Evolutionary conservation across 2,329 filamentous ascomycete species (phyloP).

Genomic region (Colletotrichum simmondsii): DNA sequence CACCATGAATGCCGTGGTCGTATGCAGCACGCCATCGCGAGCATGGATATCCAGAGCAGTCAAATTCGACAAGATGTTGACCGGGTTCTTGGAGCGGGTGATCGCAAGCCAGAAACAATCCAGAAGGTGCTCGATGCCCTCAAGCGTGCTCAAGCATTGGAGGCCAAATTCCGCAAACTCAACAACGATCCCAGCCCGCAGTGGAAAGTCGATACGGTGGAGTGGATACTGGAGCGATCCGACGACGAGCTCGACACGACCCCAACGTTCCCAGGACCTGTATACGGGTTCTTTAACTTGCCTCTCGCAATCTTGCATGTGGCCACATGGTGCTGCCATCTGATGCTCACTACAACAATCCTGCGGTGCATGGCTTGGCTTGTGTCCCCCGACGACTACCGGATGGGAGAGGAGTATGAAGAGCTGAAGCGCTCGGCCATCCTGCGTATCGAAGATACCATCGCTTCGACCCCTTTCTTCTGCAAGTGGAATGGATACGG

Average conservation of each 20-base stretch:
- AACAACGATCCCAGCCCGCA: constrained; percentile 34
- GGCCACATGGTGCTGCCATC: constrained; percentile 37
- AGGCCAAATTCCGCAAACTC: constrained; percentile 31
- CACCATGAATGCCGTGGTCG: constrained; percentile 34
- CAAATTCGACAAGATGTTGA: constrained; percentile 37
- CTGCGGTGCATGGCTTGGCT: constrained; percentile 38
- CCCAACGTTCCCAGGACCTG: constrained; percentile 26
- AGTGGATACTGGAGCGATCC: constrained; percentile 23
- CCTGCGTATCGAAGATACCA: constrained; percentile 35
- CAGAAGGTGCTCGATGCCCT: constrained; percentile 31
- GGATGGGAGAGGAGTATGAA: constrained; percentile 34
- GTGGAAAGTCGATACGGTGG: constrained; percentile 30
- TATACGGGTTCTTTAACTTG: constrained; percentile 37
- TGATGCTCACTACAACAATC: constrained; percentile 38
- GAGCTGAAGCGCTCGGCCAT: constrained; percentile 32
- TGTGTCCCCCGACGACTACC: constrained; percentile 35
- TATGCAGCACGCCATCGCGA: constrained; percentile 36
- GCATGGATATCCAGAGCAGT: constrained; percentile 36
- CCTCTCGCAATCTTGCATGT: constrained; percentile 36
- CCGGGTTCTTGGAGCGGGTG: constrained; percentile 20
- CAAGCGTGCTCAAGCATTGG: constrained; percentile 30
- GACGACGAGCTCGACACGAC: constrained; percentile 32
- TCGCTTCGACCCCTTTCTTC: constrained; percentile 35
- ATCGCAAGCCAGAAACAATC: constrained; percentile 30
- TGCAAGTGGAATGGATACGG: constrained; percentile 38